These are phyloP conservation scores for Melocanna baccifera DNA, from an alignment of 176 grass and related monocot genomes.

Conservation along the genomic window DNA sequence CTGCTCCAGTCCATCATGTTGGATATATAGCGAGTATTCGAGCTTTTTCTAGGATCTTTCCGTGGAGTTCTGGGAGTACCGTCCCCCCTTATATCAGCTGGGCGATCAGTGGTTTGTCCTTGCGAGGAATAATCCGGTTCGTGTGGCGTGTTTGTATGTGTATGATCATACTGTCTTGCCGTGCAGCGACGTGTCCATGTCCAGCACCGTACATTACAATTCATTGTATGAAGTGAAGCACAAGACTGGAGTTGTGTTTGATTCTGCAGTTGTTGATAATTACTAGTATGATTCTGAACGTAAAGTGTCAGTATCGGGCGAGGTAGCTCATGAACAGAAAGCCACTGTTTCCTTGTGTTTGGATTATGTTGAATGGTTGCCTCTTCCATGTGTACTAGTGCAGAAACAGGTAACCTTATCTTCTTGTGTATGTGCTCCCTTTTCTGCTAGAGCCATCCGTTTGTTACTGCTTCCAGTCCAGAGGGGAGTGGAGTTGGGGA, in stretches of 20 bases:
- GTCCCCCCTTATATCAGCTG: not conserved
- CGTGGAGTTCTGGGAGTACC: not conserved
- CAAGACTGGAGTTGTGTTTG: not conserved
- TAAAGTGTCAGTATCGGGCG: not conserved
- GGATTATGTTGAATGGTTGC: constrained; percentile 6
- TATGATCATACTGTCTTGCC: not conserved
- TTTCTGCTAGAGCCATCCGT: not conserved
- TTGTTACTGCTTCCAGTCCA: not conserved
- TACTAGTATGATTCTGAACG: not conserved
- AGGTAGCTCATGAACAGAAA: not conserved
- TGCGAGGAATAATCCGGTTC: not conserved
- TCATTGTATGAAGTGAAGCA: not conserved
- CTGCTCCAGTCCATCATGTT: not conserved
- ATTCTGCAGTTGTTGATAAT: not conserved
- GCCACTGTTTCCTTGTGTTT: not conserved
- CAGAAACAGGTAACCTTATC: not conserved
- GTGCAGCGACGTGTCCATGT: not conserved
- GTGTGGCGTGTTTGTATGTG: not conserved
- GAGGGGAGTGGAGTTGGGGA: not conserved
- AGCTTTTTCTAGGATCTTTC: not conserved
- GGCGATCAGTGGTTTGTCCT: not conserved
- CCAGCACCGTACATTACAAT: not conserved
- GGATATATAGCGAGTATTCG: not conserved
- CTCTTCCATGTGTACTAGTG: not conserved
- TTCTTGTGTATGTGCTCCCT: not conserved